Conservation (phyloP, 495 filamentous ascomycete genomes). For the Talaromyces ruber region DNA sequence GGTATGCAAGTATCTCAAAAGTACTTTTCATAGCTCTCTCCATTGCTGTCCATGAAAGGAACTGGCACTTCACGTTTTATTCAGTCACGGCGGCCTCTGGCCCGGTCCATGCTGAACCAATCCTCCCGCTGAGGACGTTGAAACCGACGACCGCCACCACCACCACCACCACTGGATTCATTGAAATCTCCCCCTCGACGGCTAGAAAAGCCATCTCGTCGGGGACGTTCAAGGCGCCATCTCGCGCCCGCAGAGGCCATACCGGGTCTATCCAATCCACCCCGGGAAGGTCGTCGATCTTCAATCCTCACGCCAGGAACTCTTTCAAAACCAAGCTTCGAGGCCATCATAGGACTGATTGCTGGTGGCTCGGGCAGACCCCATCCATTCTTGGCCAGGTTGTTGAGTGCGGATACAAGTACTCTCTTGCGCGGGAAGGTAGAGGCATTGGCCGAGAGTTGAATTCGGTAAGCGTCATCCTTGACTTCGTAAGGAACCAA, state of each 20-base stretch:
- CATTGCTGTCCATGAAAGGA: neutral
- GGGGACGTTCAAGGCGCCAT: neutral
- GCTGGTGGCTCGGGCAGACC: conserved; percentile 49
- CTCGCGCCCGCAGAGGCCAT: neutral
- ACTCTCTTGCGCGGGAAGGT: conserved; percentile 20
- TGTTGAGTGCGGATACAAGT: conserved; percentile 50
- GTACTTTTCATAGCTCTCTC: neutral
- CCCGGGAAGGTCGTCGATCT: neutral
- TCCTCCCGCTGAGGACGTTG: neutral
- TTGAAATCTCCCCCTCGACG: neutral
- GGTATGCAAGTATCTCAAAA: neutral
- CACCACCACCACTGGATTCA: neutral
- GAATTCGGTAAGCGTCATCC: conserved; percentile 42
- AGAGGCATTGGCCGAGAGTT: conserved; percentile 28
- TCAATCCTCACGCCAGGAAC: conserved; percentile 38
- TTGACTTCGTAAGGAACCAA: conserved; percentile 30
- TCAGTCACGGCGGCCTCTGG: neutral
- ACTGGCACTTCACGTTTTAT: neutral
- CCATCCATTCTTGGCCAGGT: conserved; percentile 52
- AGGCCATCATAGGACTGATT: conserved; percentile 31
- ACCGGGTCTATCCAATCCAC: neutral
- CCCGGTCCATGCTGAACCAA: neutral
- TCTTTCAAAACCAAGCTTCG: conserved; percentile 35
- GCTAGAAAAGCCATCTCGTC: neutral
- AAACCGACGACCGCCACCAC: neutral